Conservation (phyloP, 169 alveolate species). For the Perkinsus chesapeaki region DNA sequence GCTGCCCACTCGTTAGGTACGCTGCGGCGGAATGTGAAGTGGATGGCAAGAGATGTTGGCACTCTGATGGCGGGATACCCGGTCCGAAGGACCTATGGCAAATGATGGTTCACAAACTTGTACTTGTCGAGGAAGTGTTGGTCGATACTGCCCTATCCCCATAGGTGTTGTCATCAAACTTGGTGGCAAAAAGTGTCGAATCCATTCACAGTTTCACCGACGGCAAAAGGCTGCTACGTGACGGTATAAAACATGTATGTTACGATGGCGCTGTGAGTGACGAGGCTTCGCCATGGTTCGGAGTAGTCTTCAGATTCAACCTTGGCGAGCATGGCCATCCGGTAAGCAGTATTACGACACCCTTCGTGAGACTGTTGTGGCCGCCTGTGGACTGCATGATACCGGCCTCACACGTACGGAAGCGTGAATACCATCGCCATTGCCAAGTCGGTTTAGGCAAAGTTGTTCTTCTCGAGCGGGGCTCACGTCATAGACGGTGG, state of each 20-base stretch:
- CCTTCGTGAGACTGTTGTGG: background rate
- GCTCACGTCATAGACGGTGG: background rate
- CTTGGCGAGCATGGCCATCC: background rate
- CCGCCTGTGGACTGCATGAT: background rate
- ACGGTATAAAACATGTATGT: background rate
- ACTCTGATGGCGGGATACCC: background rate
- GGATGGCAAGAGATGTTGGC: background rate
- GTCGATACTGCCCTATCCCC: background rate
- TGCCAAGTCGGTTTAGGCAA: background rate
- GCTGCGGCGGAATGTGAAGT: background rate
- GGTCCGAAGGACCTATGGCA: background rate
- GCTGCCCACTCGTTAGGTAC: too few species aligned
- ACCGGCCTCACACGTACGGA: background rate
- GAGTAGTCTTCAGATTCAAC: background rate
- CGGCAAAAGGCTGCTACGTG: background rate
- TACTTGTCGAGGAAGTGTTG: too few species aligned
- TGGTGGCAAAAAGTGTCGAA: background rate
- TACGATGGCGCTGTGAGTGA: background rate
- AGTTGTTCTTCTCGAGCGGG: background rate
- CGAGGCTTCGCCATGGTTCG: too few species aligned
- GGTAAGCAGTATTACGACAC: background rate
- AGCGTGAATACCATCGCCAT: background rate
- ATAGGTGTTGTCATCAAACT: background rate
- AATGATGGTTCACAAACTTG: background rate
- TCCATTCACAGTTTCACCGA: background rate